Evolutionary conservation across 306 rosid genomes (phyloP).

Genomic region (Pterocarpus macrocarpus): DNA sequence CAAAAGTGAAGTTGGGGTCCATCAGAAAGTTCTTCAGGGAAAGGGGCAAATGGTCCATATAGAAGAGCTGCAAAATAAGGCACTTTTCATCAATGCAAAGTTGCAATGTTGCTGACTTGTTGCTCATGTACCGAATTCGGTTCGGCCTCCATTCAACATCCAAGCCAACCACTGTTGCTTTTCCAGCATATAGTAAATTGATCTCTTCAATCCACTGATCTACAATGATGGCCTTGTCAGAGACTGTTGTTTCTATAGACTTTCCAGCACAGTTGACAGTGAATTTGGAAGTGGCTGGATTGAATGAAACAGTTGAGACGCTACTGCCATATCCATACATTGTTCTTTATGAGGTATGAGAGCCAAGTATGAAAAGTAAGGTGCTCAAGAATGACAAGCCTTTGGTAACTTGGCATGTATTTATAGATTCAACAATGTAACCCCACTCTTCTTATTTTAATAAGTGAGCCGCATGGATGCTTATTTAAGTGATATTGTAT

Average conservation of each 20-base stretch:
- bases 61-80: constrained; percentile 8
- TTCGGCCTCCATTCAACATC: constrained; percentile 22
- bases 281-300: not conserved
- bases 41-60: not conserved
- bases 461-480: not conserved
- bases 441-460: not conserved
- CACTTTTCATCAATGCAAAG: constrained; percentile 20
- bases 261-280: not conserved
- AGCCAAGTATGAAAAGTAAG: not conserved
- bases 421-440: not conserved
- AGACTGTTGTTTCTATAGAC: constrained; percentile 5
- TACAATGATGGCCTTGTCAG: not conserved
- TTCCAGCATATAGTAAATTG: not conserved
- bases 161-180: constrained; percentile 4
- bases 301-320: not conserved
- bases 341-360: too few relatives aligned
- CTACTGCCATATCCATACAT: not conserved
- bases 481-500: not conserved
- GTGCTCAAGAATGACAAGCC: not conserved
- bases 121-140: not conserved
- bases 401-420: not conserved
- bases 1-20: constrained; percentile 23
- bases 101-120: constrained; percentile 25
- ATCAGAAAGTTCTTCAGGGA: not conserved
- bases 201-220: constrained; percentile 32